Base-by-base conservation (phyloP, 2,329 filamentous ascomycete genomes). In the Tolypocladium tundrense region DNA sequence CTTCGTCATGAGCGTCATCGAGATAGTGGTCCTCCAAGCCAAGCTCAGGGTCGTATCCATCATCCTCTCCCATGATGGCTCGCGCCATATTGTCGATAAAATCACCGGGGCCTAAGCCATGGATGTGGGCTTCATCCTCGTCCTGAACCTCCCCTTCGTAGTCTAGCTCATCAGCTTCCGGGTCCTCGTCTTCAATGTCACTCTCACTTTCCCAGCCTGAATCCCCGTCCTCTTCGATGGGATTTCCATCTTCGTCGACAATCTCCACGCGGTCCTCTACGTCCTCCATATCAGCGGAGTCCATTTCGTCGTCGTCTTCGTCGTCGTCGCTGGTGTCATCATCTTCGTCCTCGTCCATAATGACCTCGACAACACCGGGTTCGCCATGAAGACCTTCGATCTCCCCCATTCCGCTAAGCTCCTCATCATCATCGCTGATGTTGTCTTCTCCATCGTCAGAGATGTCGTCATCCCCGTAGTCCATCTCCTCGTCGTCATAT, bases 401-500 rank as follows among this genome's bases (percentile, higher is more conserved):
- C 42, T 90, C 86, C 7, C 91, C 93, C 80, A 95, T 92, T 43
- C 86, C 89, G 60, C 86, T 86, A 55, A 91, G 81, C 35, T 89
- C 89, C 58, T 95, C 90, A 61, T 95, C 90, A 59, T 94, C 90
- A 67, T 95, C 93, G 66, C 92, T 96, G 59, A 96, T 86, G 58
- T 93, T 88, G 64, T 94, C 90, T 66, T 91, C 89, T 59, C 90
- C 90, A 67, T 93, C 89, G 67, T 93, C 89, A 0, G 86, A 86
- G 67, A 89, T 81, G 39, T 91, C 91, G 63, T 93, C 89, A 51
- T 94, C 91, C 27, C 79, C 82, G 66, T 95, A 96, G 57, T 95
- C 90, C 85, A 97, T 94, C 63, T 96, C 93, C 42, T 96, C 91
- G 64, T 90, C 93, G 64, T 91, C 93, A 60, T 90, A 90, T 57